These are phyloP conservation scores for Suillus subalutaceus DNA, from an alignment of 768 basidiomycete genomes.

Conservation along the genomic window DNA sequence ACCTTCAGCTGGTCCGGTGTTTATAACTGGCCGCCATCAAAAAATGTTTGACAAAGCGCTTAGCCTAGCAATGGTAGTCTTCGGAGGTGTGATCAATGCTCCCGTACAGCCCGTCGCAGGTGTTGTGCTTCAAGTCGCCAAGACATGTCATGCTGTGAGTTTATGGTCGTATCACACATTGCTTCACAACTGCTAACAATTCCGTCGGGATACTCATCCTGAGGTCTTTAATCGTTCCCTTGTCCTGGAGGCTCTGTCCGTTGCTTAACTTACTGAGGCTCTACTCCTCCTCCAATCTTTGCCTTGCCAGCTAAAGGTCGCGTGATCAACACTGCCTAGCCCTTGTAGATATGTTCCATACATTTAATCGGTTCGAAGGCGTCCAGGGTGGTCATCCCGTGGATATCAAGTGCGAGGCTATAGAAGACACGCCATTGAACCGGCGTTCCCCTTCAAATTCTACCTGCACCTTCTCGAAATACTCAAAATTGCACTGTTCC, in stretches of 20 bases:
- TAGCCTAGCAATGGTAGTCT: slow-evolving; percentile 16
- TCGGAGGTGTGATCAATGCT: slow-evolving; percentile 24
- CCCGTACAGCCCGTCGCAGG: slow-evolving; percentile 40
- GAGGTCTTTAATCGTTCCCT: slow-evolving; percentile 27
- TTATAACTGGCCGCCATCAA: slow-evolving; percentile 11
- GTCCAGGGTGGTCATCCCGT: slow-evolving; percentile 21
- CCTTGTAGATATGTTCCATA: slow-evolving; percentile 37
- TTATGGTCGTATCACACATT: slow-evolving; percentile 13
- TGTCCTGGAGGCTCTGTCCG: slow-evolving; percentile 26
- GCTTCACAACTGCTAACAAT: slow-evolving; percentile 26
- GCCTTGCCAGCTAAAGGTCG: slow-evolving; percentile 13
- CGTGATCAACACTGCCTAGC: slow-evolving; percentile 49
- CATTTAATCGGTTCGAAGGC: slow-evolving; percentile 38
- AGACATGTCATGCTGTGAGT: slow-evolving; percentile 20
- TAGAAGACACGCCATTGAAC: slow-evolving; percentile 29
- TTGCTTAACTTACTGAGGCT: slow-evolving; percentile 20
- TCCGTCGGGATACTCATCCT: slow-evolving; percentile 27
- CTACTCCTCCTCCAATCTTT: slow-evolving; percentile 16
- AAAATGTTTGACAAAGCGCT: slow-evolving; percentile 12
- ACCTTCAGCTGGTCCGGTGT: slow-evolving; percentile 10
- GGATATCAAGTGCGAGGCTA: slow-evolving; percentile 52
- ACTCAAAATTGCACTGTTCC: slow-evolving; percentile 24
- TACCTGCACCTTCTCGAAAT: slow-evolving; percentile 14
- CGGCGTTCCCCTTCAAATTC: slow-evolving; percentile 39
- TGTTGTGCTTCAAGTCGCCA: slow-evolving; percentile 19